Evolutionary conservation across 1,139 yeast species (phyloP).

Genomic region (Geotrichum aggregatum): DNA sequence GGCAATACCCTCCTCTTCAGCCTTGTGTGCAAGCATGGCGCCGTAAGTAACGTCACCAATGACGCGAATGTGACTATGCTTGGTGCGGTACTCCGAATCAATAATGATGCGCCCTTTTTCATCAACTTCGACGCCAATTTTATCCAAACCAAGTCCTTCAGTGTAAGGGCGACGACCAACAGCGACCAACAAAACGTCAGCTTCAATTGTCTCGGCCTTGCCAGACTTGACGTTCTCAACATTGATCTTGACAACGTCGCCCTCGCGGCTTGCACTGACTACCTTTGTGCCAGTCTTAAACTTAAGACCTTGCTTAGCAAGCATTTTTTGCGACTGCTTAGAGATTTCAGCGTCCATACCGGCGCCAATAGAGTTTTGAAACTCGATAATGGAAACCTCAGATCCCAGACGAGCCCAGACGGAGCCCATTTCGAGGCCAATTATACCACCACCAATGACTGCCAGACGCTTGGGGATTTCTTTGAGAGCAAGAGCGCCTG

Average conservation of each 20-base stretch:
- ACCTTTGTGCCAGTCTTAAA: conserved; percentile 94
- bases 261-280: conserved; percentile 76
- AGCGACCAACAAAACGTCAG: conserved; percentile 93
- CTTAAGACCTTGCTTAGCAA: conserved; percentile 91
- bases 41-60: conserved; percentile 98
- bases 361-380: conserved; percentile 83
- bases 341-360: conserved; percentile 98
- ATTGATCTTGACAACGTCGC: conserved; percentile 87
- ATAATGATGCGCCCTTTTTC: conserved; percentile 89
- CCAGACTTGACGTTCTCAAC: conserved; percentile 89
- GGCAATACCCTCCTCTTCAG: conserved; percentile 99
- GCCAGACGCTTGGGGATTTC: conserved; percentile 90
- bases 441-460: conserved; percentile 98
- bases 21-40: conserved; percentile 99
- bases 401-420: conserved; percentile 95
- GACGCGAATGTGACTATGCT: conserved; percentile 88
- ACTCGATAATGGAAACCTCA: conserved; percentile 92
- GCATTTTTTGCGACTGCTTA: conserved; percentile 79
- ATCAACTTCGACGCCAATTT: conserved; percentile 83
- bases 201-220: conserved; percentile 70
- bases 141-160: conserved; percentile 82
- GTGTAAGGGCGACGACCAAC: conserved; percentile 99
- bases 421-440: conserved; percentile 98
- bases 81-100: conserved; percentile 90
- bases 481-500: conserved; percentile 80